Evolutionary conservation across 176 grass and related monocot species (phyloP), one percentile per base, ranked within the genome.

Genomic region (Cenchrus fungigraminus): DNA sequence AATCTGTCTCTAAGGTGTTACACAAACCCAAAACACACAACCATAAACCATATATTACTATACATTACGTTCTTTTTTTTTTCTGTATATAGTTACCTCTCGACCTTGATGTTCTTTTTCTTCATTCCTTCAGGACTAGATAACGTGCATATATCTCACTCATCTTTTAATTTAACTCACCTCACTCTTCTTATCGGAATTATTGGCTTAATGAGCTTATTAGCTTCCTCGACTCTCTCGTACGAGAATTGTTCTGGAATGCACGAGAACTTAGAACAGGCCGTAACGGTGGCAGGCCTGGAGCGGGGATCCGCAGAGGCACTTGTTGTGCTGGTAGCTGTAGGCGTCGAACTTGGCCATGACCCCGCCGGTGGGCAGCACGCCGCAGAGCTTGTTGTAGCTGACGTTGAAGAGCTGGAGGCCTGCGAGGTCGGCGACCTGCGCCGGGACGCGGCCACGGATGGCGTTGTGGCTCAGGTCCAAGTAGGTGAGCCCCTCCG

Each of bases 401-500:
- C 94, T 93, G 66, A 96, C 91, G 52, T 96, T 96, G 65, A 96
- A 87, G 12, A 69, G 17, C 17, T 77, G 74, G 28, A 92, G 83
- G 44, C 52, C 64, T 5, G 20, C 0, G 12, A 91, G 20, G 9
- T 34, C 50, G 0, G 70, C 87, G 5, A 96, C 86, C 88, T 93
- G 86, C 44, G 84, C 14, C 28, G 94, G 94, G 22, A 96, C 87
- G 49, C 68, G 71, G 31, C 91, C 94, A 2, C 40, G 84, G 76
- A 93, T 84, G 84, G 20, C 73, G 77, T 96, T 93, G 84, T 96
- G 91, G 76, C 90, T 93, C 29, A 96, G 19, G 81, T 96, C 94
- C 37, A 85, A 0, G 29, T 28, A 49, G 1, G 6, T 46, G 4
- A 90, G 14, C 40, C 82, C 68, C 76, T 84, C 83, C 0, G 91